These are phyloP conservation scores for Clavispora fructus DNA, from an alignment of 805 yeast genomes.

Conservation along the genomic window DNA sequence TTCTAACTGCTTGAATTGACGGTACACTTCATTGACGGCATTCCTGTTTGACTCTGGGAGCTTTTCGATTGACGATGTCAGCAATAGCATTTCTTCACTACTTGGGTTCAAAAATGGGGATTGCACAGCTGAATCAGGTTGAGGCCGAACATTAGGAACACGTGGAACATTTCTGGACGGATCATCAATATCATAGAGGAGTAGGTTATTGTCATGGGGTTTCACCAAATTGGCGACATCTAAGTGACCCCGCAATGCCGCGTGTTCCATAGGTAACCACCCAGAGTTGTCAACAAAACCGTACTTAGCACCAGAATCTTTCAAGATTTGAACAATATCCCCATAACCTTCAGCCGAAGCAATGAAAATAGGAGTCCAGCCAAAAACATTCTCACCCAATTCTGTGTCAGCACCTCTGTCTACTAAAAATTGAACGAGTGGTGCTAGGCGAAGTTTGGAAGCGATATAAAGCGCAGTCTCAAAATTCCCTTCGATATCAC, in stretches of 20 bases:
- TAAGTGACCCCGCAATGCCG: conserved; percentile 83
- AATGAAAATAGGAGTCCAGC: conserved; percentile 91
- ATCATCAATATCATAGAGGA: conserved; percentile 30
- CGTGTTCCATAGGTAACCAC: conserved; percentile 98
- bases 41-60: conserved; percentile 29
- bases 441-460: conserved; percentile 52
- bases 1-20: conserved; percentile 30
- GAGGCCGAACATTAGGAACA: conserved; percentile 12
- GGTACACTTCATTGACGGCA: conserved; percentile 33
- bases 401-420: conserved; percentile 65
- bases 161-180: conserved; percentile 26
- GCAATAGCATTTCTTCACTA: conserved; percentile 13
- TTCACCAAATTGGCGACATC: conserved; percentile 58
- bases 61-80: conserved; percentile 32
- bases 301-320: conserved; percentile 48
- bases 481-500: conserved; percentile 47
- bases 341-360: conserved; percentile 82
- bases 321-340: conserved; percentile 51
- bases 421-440: conserved; percentile 52
- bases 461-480: conserved; percentile 88
- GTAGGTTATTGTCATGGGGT: conserved; percentile 37
- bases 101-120: conserved; percentile 13
- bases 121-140: conserved; percentile 7
- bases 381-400: conserved; percentile 69
- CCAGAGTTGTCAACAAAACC: conserved; percentile 74